Evolutionary conservation across 2,329 filamentous ascomycete genomes (phyloP).

Genomic region (Microdochium bolleyi): DNA sequence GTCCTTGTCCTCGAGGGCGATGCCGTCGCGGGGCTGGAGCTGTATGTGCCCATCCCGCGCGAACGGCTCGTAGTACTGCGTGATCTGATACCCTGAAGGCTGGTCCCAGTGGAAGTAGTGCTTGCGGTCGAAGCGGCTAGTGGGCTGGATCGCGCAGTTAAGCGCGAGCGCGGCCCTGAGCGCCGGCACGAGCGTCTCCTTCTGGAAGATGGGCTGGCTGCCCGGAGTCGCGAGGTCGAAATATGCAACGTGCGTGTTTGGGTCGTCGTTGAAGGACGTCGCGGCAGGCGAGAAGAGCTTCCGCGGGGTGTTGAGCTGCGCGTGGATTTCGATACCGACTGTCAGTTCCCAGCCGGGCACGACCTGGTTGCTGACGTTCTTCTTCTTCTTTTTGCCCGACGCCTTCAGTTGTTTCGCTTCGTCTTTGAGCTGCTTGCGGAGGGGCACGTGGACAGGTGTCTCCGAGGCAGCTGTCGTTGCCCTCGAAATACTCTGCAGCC

Average conservation of each 20-base stretch:
- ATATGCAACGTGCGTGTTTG: constrained; percentile 80
- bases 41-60: constrained; percentile 64
- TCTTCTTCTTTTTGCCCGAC: constrained; percentile 33
- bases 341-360: constrained; percentile 81
- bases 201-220: constrained; percentile 79
- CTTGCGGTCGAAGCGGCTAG: constrained; percentile 87
- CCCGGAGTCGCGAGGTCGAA: constrained; percentile 90
- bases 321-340: constrained; percentile 94
- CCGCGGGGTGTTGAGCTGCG: constrained; percentile 78
- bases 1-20: constrained; percentile 64
- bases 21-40: constrained; percentile 68
- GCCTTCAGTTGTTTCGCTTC: constrained; percentile 46
- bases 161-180: constrained; percentile 80
- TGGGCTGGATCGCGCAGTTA: constrained; percentile 66
- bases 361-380: constrained; percentile 38
- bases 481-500: background rate
- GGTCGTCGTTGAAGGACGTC: constrained; percentile 56
- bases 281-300: constrained; percentile 81
- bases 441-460: constrained; percentile 30
- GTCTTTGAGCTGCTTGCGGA: constrained; percentile 67
- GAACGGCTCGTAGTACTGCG: constrained; percentile 79
- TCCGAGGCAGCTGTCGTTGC: background rate
- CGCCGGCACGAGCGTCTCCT: constrained; percentile 78
- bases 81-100: constrained; percentile 93
- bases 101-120: constrained; percentile 99